Percentiles rank a stretch among this genome's conserved stretches.
These are phyloP conservation scores for Pythium pyrilobum DNA, from an alignment of 352 stramenopile species.

Conservation along the genomic window DNA sequence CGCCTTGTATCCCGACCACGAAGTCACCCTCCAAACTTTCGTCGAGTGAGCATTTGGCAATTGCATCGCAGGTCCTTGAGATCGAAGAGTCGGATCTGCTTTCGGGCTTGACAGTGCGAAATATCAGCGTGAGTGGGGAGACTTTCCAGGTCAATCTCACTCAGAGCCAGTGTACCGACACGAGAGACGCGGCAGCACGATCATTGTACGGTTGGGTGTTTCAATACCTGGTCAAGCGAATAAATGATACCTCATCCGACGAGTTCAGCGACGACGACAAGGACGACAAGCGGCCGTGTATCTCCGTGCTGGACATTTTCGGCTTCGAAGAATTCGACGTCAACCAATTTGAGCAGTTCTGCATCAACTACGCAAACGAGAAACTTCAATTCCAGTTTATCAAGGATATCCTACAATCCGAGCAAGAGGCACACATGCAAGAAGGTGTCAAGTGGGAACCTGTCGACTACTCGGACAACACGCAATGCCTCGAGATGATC, in stretches of 20 bases:
- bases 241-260: slow-evolving; percentile 46
- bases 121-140: slow-evolving; percentile 66
- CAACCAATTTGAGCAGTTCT: slow-evolving; percentile 91
- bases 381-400: slow-evolving; percentile 87
- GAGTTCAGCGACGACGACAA: slow-evolving; percentile 6
- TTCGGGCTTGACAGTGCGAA: slow-evolving; percentile 52
- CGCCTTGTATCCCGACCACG: slow-evolving; percentile 30
- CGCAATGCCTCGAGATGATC: slow-evolving; percentile 77
- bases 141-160: slow-evolving; percentile 62
- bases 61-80: slow-evolving; percentile 35
- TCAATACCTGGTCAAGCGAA: slow-evolving; percentile 72
- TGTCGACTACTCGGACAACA: slow-evolving; percentile 74
- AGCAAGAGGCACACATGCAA: slow-evolving; percentile 68
- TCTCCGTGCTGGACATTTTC: slow-evolving; percentile 89
- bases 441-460: slow-evolving; percentile 68
- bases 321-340: slow-evolving; percentile 86
- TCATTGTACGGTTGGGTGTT: slow-evolving; percentile 84
- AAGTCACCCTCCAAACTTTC: slow-evolving; percentile 30
- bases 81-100: slow-evolving; percentile 46
- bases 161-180: slow-evolving; percentile 57
- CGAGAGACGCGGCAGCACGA: slow-evolving; percentile 64
- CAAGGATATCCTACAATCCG: slow-evolving; percentile 68
- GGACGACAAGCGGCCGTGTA: slow-evolving; percentile 32
- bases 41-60: slow-evolving; percentile 34
- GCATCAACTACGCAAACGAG: slow-evolving; percentile 92